phyloP scores from a whole-genome alignment of 2,329 filamentous ascomycete species.

The Trichoderma sp. region DNA sequence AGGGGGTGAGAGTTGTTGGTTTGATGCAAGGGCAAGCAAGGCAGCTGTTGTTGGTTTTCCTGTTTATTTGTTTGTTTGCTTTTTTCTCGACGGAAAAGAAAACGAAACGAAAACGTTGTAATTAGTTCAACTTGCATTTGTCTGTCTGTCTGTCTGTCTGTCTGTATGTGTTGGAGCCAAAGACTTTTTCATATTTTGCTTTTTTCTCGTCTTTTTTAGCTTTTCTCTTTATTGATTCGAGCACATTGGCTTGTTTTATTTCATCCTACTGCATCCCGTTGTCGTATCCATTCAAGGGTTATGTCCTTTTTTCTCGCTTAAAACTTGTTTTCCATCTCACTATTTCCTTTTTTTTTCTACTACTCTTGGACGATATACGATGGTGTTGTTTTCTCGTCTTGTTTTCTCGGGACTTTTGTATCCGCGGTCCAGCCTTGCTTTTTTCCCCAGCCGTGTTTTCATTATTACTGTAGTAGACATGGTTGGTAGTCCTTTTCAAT shows the following conservation, averaged over 20 bases:
- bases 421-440: neutral
- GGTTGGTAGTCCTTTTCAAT: neutral
- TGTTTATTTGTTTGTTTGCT: neutral
- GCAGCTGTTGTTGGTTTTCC: neutral
- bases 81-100: neutral
- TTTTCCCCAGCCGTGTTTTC: neutral
- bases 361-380: neutral
- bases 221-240: neutral
- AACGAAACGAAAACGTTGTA: conserved; percentile 1
- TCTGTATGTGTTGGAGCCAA: neutral
- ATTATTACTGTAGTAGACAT: neutral
- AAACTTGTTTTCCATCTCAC: neutral
- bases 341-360: neutral
- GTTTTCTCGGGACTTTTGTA: neutral
- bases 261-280: neutral
- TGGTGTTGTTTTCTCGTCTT: neutral
- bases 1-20: neutral
- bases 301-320: neutral
- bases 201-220: neutral
- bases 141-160: neutral
- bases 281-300: neutral
- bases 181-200: neutral
- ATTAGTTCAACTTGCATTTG: neutral
- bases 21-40: neutral
- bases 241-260: neutral